Conservation (phyloP, 768 basidiomycete species). For the Paxillus rubicundulus region DNA sequence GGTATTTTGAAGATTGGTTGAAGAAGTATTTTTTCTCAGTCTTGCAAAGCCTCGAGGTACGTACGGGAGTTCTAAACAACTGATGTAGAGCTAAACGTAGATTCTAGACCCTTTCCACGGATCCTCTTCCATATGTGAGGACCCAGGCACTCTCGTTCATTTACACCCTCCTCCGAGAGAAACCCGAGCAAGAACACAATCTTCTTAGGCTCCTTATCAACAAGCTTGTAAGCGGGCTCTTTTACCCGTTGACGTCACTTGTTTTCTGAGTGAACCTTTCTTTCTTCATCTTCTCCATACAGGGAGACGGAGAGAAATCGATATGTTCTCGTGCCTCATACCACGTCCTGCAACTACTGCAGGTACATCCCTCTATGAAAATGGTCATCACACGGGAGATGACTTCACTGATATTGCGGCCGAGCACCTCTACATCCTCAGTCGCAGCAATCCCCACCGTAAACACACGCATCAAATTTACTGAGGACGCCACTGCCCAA, state of each 20-base stretch:
- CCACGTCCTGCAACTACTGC: conserved; percentile 84
- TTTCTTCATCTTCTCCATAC: not conserved
- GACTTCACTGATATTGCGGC: conserved; percentile 67
- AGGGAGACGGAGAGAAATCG: conserved; percentile 89
- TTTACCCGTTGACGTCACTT: not conserved
- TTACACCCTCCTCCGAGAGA: conserved; percentile 76
- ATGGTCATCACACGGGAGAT: conserved; percentile 84
- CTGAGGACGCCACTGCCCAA: conserved; percentile 28
- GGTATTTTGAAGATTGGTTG: conserved; percentile 96
- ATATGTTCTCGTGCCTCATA: conserved; percentile 90
- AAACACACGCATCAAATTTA: conserved; percentile 54
- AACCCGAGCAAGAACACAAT: conserved; percentile 98
- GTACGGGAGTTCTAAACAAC: conserved; percentile 10
- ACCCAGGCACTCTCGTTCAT: conserved; percentile 80
- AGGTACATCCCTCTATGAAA: conserved; percentile 93
- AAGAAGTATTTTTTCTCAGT: conserved; percentile 96
- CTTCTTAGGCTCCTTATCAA: conserved; percentile 88
- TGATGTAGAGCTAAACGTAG: not conserved
- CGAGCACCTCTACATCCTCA: conserved; percentile 37
- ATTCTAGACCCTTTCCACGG: conserved; percentile 69
- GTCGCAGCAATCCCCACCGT: conserved; percentile 16
- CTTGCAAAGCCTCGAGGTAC: conserved; percentile 85
- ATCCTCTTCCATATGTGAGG: conserved; percentile 85
- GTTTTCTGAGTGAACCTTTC: not conserved
- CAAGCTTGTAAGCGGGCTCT: conserved; percentile 66